phyloP scores from a whole-genome alignment of 495 filamentous ascomycete species.

The Parmelia sp. region DNA sequence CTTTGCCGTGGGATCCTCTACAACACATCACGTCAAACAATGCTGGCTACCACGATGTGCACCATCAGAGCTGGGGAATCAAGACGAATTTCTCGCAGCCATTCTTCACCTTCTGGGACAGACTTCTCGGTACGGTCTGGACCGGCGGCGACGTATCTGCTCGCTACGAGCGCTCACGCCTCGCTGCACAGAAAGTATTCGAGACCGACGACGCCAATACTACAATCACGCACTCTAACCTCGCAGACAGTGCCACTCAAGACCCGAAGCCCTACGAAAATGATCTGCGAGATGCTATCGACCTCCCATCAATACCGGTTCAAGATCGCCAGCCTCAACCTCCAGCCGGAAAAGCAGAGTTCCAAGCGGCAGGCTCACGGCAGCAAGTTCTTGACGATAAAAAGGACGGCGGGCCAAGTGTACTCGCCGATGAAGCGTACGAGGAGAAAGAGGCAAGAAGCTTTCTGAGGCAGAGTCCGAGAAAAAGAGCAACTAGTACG shows the following conservation, averaged over 20 bases:
- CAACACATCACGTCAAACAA: slow-evolving; percentile 78
- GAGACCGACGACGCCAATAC: slow-evolving; percentile 23
- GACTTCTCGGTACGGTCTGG: slow-evolving; percentile 65
- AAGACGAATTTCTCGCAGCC: slow-evolving; percentile 73
- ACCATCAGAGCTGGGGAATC: slow-evolving; percentile 89
- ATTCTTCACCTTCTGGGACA: slow-evolving; percentile 84
- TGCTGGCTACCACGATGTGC: slow-evolving; percentile 79
- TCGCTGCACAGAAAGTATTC: slow-evolving; percentile 32
- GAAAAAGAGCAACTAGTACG: slow-evolving; percentile 21
- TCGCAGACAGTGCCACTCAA: slow-evolving; percentile 17
- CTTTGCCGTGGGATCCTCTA: slow-evolving; percentile 74
- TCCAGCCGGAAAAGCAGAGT: slow-evolving; percentile 26
- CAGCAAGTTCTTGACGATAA: slow-evolving; percentile 28
- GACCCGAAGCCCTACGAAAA: slow-evolving; percentile 23
- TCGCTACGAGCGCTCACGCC: slow-evolving; percentile 38
- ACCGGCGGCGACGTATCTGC: slow-evolving; percentile 52
- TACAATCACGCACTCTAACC: slow-evolving; percentile 22
- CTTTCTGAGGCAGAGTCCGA: slow-evolving; percentile 13
- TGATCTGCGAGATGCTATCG: slow-evolving; percentile 22
- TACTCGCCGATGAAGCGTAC: slow-evolving; percentile 20
- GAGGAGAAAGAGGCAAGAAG: slow-evolving; percentile 26
- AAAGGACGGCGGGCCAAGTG: slow-evolving; percentile 20
- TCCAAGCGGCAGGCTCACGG: slow-evolving; percentile 28
- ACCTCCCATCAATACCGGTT: slow-evolving; percentile 11
- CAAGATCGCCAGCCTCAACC: slow-evolving; percentile 18